Percentiles rank a stretch among this genome's conserved stretches.
Conservation (phyloP, 805 yeast genomes). For the Candida khao-thaluensis region DNA sequence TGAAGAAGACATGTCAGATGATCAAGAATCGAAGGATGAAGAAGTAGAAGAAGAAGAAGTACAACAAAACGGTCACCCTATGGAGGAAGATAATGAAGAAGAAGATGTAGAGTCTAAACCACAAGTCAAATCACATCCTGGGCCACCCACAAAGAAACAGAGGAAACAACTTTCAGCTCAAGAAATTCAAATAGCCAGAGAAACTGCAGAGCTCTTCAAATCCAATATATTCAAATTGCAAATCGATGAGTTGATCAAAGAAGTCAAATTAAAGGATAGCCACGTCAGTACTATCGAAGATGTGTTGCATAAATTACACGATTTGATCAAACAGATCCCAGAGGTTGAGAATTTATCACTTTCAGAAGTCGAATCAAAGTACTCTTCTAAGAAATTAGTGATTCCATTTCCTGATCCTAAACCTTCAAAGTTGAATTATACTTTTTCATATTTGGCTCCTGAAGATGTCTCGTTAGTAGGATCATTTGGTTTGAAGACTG, state of each 20-base stretch:
- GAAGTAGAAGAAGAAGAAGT: conserved; percentile 15
- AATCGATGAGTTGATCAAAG: conserved; percentile 86
- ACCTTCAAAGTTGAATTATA: conserved; percentile 71
- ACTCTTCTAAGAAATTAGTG: conserved; percentile 51
- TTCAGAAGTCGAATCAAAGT: conserved; percentile 56
- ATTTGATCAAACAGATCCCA: conserved; percentile 63
- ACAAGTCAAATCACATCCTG: too few species aligned
- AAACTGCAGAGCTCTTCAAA: conserved; percentile 90
- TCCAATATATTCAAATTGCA: conserved; percentile 94
- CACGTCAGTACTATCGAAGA: conserved; percentile 68
- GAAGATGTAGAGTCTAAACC: conserved; percentile 1
- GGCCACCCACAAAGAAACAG: conserved; percentile 34
- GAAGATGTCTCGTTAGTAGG: conserved; percentile 78
- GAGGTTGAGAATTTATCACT: conserved; percentile 51
- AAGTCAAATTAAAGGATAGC: conserved; percentile 70
- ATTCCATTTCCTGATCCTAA: conserved; percentile 92
- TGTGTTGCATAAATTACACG: conserved; percentile 71
- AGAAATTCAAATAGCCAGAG: conserved; percentile 88
- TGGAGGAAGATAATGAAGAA: too few species aligned
- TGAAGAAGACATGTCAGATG: not conserved
- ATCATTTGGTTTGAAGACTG: conserved; percentile 84
- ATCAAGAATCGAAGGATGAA: not conserved
- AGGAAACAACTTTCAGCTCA: conserved; percentile 56
- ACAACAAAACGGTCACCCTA: too few species aligned
- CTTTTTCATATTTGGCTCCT: conserved; percentile 69